phyloP scores from a whole-genome alignment of 805 yeast genomes.

The Candida chauliodis region DNA sequence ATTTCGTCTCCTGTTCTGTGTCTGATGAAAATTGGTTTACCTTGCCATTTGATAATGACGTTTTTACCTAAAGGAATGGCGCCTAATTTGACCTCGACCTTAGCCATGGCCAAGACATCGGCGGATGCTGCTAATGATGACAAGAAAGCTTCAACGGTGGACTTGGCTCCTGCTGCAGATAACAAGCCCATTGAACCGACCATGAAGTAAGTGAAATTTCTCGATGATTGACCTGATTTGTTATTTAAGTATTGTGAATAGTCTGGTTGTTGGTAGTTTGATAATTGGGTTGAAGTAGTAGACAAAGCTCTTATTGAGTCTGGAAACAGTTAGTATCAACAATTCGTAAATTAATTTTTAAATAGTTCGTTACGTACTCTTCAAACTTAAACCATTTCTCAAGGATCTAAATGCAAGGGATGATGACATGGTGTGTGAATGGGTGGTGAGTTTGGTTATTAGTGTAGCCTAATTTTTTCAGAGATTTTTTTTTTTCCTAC shows the following conservation, averaged over 20 bases:
- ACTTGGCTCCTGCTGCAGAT: conserved; percentile 91
- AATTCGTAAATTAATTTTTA: neutral
- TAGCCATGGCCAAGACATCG: conserved; percentile 98
- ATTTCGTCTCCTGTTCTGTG: conserved; percentile 95
- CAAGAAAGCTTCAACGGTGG: conserved; percentile 90
- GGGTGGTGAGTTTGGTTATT: neutral
- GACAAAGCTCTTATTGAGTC: conserved; percentile 47
- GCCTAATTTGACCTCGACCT: conserved; percentile 92
- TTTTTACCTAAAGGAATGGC: conserved; percentile 97
- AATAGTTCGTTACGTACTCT: conserved; percentile 27
- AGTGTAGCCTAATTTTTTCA: neutral
- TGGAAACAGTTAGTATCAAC: conserved; percentile 6
- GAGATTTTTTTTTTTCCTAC: conserved; percentile 5
- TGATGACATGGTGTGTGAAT: conserved; percentile 3
- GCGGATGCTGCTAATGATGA: conserved; percentile 96
- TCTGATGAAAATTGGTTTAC: conserved; percentile 99
- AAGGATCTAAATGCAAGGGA: conserved; percentile 45
- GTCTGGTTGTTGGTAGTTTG: conserved; percentile 89
- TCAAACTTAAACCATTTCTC: conserved; percentile 39
- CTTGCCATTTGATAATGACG: conserved; percentile 99
- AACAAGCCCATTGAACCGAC: conserved; percentile 92
- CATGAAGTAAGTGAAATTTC: conserved; percentile 94
- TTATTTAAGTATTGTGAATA: conserved; percentile 77
- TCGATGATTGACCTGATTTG: conserved; percentile 60
- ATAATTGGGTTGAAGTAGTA: conserved; percentile 52